Evolutionary conservation across 768 basidiomycete species (phyloP).

Genomic region (Suillus discolor): DNA sequence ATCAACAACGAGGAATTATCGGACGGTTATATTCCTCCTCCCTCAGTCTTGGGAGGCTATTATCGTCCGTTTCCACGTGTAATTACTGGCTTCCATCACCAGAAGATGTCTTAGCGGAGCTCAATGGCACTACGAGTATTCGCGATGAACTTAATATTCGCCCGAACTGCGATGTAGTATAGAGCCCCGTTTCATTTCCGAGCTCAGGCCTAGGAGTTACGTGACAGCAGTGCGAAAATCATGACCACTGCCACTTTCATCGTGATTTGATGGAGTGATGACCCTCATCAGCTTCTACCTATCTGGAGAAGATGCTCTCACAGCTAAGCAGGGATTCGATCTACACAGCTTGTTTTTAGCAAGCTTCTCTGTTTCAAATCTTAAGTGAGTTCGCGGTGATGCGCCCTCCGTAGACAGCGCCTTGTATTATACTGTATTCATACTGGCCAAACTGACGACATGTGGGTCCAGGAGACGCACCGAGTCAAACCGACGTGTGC

Average conservation of each 20-base stretch:
- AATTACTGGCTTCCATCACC: too few species aligned
- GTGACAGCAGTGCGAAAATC: background rate
- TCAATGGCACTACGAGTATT: background rate
- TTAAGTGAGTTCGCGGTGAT: background rate
- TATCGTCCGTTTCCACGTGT: background rate
- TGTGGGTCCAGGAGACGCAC: background rate
- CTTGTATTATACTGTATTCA: background rate
- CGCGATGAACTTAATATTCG: background rate
- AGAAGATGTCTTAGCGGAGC: background rate
- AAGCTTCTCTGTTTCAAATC: conserved; percentile 2
- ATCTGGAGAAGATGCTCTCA: background rate
- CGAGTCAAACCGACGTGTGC: background rate
- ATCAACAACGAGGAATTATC: background rate
- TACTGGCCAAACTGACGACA: background rate
- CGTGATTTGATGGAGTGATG: background rate
- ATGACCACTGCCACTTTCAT: background rate
- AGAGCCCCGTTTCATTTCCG: background rate
- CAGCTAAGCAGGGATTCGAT: background rate
- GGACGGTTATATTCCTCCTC: background rate
- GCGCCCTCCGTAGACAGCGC: background rate
- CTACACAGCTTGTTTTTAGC: background rate
- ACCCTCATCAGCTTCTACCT: background rate
- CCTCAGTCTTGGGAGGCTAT: background rate
- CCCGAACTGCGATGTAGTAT: background rate
- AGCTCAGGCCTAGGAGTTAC: background rate